A percentile compares a stretch with the other conserved stretches of the same genome.
These are phyloP conservation scores for Linderina pennispora DNA, from an alignment of 192 early-diverging fungal species.

Conservation along the genomic window DNA sequence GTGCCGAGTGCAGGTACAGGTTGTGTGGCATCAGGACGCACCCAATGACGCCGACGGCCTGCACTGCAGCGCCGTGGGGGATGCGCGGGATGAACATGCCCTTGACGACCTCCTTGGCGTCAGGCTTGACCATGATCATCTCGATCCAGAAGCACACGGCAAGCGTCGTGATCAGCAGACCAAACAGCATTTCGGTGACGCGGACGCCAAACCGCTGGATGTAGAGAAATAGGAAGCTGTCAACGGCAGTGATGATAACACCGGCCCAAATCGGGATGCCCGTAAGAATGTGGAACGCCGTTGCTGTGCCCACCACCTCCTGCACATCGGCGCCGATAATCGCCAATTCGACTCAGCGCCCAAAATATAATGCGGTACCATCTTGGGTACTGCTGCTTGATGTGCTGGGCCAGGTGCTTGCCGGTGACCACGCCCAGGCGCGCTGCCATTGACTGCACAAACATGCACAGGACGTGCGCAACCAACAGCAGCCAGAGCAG, in stretches of 20 bases:
- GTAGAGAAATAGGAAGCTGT: slow-evolving; percentile 76
- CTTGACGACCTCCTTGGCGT: slow-evolving; percentile 45
- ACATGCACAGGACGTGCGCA: slow-evolving; percentile 56
- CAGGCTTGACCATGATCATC: slow-evolving; percentile 56
- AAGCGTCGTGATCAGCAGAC: slow-evolving; percentile 62
- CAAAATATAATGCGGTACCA: slow-evolving; percentile 48
- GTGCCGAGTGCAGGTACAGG: slow-evolving; percentile 77
- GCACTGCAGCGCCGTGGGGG: slow-evolving; percentile 51
- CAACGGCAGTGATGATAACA: slow-evolving; percentile 72
- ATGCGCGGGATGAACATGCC: slow-evolving; percentile 59
- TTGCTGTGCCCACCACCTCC: slow-evolving; percentile 85
- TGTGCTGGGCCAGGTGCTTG: slow-evolving; percentile 58
- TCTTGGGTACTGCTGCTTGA: slow-evolving; percentile 46
- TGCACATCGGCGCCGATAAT: slow-evolving; percentile 71
- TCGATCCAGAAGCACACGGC: slow-evolving; percentile 75
- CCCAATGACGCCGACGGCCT: slow-evolving; percentile 64
- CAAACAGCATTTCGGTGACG: slow-evolving; percentile 72
- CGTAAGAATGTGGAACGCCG: slow-evolving; percentile 77
- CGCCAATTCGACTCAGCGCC: slow-evolving; percentile 57
- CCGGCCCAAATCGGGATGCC: slow-evolving; percentile 65
- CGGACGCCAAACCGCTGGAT: slow-evolving; percentile 58
- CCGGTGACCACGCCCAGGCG: slow-evolving; percentile 63
- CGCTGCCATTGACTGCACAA: slow-evolving; percentile 58
- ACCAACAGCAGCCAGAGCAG: slow-evolving; percentile 62
- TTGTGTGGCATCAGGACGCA: slow-evolving; percentile 88